Evolutionary conservation across 768 basidiomycete genomes (phyloP).

Genomic region (Bullera alba): DNA sequence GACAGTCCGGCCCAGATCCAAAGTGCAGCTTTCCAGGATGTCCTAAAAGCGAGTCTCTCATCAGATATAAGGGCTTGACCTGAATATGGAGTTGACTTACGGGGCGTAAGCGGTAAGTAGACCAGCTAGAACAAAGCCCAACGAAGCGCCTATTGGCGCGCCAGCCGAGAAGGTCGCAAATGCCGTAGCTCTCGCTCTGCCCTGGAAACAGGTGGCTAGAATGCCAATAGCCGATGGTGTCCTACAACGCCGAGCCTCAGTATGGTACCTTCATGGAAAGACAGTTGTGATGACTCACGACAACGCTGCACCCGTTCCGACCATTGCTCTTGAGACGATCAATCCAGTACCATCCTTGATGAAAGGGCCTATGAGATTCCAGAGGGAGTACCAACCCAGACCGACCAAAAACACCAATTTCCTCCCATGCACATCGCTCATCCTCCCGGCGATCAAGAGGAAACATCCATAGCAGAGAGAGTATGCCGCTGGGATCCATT

Average conservation of each 20-base stretch:
- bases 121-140: conserved; percentile 68
- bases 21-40: conserved; percentile 60
- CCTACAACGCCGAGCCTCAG: background rate
- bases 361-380: conserved; percentile 51
- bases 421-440: conserved; percentile 55
- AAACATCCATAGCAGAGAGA: conserved; percentile 41
- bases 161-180: conserved; percentile 81
- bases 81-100: background rate
- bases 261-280: background rate
- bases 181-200: conserved; percentile 61
- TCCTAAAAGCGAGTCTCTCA: background rate
- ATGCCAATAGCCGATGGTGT: conserved; percentile 54
- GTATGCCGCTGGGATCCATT: conserved; percentile 46
- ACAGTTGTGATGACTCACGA: conserved; percentile 37
- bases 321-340: conserved; percentile 65
- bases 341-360: conserved; percentile 54
- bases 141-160: conserved; percentile 68
- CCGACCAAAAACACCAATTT: conserved; percentile 64
- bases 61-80: background rate
- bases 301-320: conserved; percentile 74
- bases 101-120: conserved; percentile 54
- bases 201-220: conserved; percentile 70
- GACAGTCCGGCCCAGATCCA: conserved; percentile 60
- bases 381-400: conserved; percentile 53
- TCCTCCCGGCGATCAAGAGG: conserved; percentile 27